Evolutionary conservation across 306 rosid species (phyloP).

Genomic region (Prunus davidiana): DNA sequence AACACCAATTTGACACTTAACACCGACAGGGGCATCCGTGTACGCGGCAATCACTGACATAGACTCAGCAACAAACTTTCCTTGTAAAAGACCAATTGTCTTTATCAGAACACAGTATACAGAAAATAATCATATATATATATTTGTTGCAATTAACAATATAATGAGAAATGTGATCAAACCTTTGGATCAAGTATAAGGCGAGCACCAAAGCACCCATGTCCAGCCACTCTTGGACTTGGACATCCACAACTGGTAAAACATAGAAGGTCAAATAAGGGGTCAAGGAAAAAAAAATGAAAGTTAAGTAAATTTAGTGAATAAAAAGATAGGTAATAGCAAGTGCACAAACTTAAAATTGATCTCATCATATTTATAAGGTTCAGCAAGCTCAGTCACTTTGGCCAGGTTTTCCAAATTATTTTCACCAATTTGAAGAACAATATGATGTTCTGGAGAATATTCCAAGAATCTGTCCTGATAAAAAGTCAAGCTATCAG

Average conservation of each 20-base stretch:
- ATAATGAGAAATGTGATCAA: too few relatives aligned
- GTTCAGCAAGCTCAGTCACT: slow-evolving; percentile 77
- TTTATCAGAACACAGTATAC: too few relatives aligned
- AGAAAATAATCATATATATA: too few relatives aligned
- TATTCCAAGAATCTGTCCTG: slow-evolving; percentile 95
- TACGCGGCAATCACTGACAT: slow-evolving; percentile 79
- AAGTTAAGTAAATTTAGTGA: not conserved
- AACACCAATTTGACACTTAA: slow-evolving; percentile 93
- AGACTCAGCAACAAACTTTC: slow-evolving; percentile 97
- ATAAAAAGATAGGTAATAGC: not conserved
- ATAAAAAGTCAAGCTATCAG: slow-evolving; percentile 1
- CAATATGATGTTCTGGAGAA: slow-evolving; percentile 88
- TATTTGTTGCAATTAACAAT: too few relatives aligned
- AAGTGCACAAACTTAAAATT: slow-evolving; percentile 71
- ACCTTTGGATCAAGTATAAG: too few relatives aligned
- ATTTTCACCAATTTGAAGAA: slow-evolving; percentile 95
- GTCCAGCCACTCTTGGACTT: slow-evolving; percentile 93
- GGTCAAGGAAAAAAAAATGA: slow-evolving; percentile 18
- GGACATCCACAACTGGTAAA: slow-evolving; percentile 88
- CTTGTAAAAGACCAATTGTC: too few relatives aligned
- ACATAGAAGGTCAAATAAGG: slow-evolving; percentile 4
- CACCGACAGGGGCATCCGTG: slow-evolving; percentile 66
- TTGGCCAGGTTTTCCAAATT: slow-evolving; percentile 81
- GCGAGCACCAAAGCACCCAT: slow-evolving; percentile 97
- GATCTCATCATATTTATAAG: slow-evolving; percentile 82